These are phyloP conservation scores for Thielaviopsis ethacetica DNA, from an alignment of 2,329 filamentous ascomycete genomes.

Conservation along the genomic window DNA sequence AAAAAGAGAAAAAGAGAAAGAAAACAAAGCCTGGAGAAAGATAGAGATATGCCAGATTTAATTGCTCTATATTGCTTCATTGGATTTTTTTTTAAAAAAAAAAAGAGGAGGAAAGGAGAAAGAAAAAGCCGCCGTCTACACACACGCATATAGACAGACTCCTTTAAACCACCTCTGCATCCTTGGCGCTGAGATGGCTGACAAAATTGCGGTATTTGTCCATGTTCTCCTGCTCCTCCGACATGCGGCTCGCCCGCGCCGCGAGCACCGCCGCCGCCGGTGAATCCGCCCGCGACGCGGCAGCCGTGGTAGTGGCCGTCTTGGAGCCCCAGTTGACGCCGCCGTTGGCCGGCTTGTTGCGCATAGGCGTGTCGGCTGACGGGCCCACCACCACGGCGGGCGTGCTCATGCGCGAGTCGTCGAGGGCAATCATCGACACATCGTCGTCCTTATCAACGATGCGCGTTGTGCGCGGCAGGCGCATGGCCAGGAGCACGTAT, in stretches of 20 bases:
- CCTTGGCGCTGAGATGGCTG: slow-evolving; percentile 21
- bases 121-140: not conserved
- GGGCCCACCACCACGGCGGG: slow-evolving; percentile 11
- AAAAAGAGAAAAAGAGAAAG: not conserved
- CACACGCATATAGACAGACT: not conserved
- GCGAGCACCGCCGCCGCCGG: not conserved
- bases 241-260: slow-evolving; percentile 2
- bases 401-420: slow-evolving; percentile 18
- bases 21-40: not conserved
- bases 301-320: slow-evolving; percentile 1
- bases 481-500: slow-evolving; percentile 51
- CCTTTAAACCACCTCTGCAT: slow-evolving; percentile 15
- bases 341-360: slow-evolving; percentile 15
- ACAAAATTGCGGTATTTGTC: slow-evolving; percentile 23
- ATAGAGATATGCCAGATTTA: not conserved
- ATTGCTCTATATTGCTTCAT: no score
- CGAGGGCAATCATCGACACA: slow-evolving; percentile 18
- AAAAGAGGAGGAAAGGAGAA: no score
- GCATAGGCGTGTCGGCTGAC: slow-evolving; percentile 11
- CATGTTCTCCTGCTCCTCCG: slow-evolving; percentile 22
- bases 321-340: slow-evolving; percentile 22
- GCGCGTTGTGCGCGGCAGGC: slow-evolving; percentile 31
- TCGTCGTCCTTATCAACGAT: slow-evolving; percentile 19
- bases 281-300: slow-evolving; percentile 2
- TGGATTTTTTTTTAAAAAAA: no score